Evolutionary conservation across 345 rosid species (phyloP), one percentile per base, ranked within the genome.

Genomic region (Salix caprea): DNA sequence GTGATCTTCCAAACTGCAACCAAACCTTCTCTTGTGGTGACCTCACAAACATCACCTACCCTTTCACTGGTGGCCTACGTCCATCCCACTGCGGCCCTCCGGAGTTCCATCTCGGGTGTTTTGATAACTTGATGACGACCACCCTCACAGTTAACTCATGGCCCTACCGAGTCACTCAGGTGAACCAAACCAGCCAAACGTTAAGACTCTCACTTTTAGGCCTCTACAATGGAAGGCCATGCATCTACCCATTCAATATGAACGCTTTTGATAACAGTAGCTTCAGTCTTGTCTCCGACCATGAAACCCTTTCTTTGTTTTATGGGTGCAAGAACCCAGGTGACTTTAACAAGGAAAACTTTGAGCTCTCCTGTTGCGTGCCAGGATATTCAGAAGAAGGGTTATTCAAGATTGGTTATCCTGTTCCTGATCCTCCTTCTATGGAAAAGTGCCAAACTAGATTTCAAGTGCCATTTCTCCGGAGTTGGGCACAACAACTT

Each of bases 1-100:
- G 28, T 28, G 1, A 28, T 28, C 28, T 28, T 28, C 0, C 28
- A 28, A 28, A 28, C 2, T 1, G 28, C 28, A 28, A 30, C 68
- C 39, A 65, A 0, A 73, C 65, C 79, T 76, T 83, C 86, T 79
- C 79, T 40, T 85, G 86, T 74, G 87, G 89, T 23, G 26, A 32
- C 56, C 64, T 86, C 61, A 64, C 18, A 0, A 75, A 80, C 81
- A 39, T 85, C 70, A 12, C 80, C 73, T 85, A 78, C 84, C 89
- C 89, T 62, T 86, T 88, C 87, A 74, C 86, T 65, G 86, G 88
- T 67, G 89, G 82, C 65, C 34, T 6, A 34, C 87, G 87, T n/a
- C 91, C 91, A 13, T 10, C 73, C 72, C 23, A 77, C 83, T 86
- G 89, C 78, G 87, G 87, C 73, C 84, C 76, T 0, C 91, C 87